These are phyloP conservation scores for Melastoma malabathricum DNA, from an alignment of 345 rosid genomes.

Conservation along the genomic window DNA sequence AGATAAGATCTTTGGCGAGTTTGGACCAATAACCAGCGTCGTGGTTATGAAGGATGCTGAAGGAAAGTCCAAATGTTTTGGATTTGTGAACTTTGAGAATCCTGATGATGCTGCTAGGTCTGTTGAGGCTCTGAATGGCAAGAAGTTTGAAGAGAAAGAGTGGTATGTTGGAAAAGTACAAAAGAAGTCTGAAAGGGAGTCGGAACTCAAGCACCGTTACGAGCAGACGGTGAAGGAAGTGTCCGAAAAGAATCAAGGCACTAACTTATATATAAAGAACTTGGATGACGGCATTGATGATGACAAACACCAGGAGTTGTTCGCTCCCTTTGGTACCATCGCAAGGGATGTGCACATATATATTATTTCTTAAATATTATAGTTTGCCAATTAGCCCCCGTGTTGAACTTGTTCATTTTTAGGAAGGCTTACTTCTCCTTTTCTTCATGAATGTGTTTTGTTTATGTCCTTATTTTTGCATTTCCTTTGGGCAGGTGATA, in stretches of 20 bases:
- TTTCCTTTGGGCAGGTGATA: too few relatives aligned
- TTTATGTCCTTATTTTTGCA: too few relatives aligned
- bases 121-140: constrained; percentile 10
- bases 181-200: constrained; percentile 13
- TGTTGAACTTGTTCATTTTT: too few relatives aligned
- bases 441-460: too few relatives aligned
- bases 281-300: constrained; percentile 7
- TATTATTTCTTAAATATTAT: too few relatives aligned
- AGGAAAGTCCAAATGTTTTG: constrained; percentile 12
- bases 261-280: constrained; percentile 6
- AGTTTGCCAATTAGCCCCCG: too few relatives aligned
- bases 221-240: constrained; percentile 8
- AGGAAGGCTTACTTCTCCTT: too few relatives aligned
- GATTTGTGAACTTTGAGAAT: constrained; percentile 12
- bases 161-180: constrained; percentile 15
- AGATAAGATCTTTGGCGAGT: constrained; percentile 34
- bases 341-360: constrained; percentile 1
- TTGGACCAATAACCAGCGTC: constrained; percentile 5
- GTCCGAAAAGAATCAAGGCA: constrained; percentile 5
- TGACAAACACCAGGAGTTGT: constrained; percentile 9
- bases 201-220: constrained; percentile 8
- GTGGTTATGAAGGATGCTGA: constrained; percentile 10
- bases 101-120: constrained; percentile 11
- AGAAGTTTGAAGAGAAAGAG: constrained; percentile 11
- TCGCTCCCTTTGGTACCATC: constrained; percentile 6